Evolutionary conservation across 2,329 filamentous ascomycete genomes (phyloP).

Genomic region (Byssothecium circinans): DNA sequence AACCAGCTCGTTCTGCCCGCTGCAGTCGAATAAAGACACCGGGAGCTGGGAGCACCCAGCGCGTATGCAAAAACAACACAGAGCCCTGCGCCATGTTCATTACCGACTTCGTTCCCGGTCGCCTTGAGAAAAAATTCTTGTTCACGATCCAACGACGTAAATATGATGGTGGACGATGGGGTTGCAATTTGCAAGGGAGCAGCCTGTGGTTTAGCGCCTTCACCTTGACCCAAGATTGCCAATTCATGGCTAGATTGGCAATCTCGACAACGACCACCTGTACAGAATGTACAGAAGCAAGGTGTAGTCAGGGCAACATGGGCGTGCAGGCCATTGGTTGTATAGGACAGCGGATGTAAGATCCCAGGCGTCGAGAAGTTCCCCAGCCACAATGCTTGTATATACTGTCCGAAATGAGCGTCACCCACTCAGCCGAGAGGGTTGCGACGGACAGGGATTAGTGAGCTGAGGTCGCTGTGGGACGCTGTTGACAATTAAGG

Average conservation of each 20-base stretch:
- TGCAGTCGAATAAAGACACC: background rate
- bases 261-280: constrained; percentile 7
- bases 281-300: background rate
- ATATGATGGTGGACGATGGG: background rate
- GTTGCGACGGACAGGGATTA: background rate
- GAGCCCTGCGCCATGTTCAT: background rate
- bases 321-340: background rate
- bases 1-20: background rate
- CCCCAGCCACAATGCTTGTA: constrained; percentile 6
- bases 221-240: constrained; percentile 6
- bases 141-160: background rate
- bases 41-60: background rate
- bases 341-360: constrained; percentile 1
- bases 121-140: background rate
- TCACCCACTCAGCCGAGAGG: background rate
- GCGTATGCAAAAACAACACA: too few species aligned
- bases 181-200: background rate
- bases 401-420: constrained; percentile 3
- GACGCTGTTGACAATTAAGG: background rate
- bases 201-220: background rate
- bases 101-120: background rate
- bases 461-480: background rate
- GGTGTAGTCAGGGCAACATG: constrained; percentile 1
- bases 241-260: constrained; percentile 9
- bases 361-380: background rate